Percentiles rank a stretch among this genome's conserved stretches.
Evolutionary conservation across 1,139 yeast genomes (phyloP).

Genomic region (Scheffersomyces stambukii): DNA sequence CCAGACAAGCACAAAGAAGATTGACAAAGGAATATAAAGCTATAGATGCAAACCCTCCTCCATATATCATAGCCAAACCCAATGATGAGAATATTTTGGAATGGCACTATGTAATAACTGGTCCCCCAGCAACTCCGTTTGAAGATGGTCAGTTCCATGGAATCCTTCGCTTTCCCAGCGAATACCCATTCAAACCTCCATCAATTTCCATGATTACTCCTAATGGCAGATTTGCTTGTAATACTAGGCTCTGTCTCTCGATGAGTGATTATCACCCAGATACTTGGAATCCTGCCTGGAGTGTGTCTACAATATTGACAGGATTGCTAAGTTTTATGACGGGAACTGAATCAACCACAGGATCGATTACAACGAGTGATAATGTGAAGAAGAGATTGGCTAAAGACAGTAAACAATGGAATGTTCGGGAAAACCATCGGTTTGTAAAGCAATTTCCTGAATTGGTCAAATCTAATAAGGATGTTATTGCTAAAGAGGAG

Average conservation of each 20-base stretch:
- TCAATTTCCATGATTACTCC: slow-evolving; percentile 89
- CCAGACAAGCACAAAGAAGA: slow-evolving; percentile 48
- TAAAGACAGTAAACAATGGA: slow-evolving; percentile 62
- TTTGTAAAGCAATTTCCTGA: slow-evolving; percentile 71
- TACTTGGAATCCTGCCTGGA: slow-evolving; percentile 95
- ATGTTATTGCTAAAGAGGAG: slow-evolving; percentile 17
- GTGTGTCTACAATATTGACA: slow-evolving; percentile 78
- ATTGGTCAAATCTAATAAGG: slow-evolving; percentile 44
- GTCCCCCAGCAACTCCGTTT: slow-evolving; percentile 86
- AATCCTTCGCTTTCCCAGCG: slow-evolving; percentile 73
- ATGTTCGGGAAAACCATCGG: slow-evolving; percentile 48
- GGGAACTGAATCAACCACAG: slow-evolving; percentile 43
- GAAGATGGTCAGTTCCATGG: slow-evolving; percentile 90
- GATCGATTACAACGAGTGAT: slow-evolving; percentile 35
- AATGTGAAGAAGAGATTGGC: slow-evolving; percentile 35
- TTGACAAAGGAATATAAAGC: slow-evolving; percentile 77
- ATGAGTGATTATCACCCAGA: slow-evolving; percentile 94
- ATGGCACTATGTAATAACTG: slow-evolving; percentile 79
- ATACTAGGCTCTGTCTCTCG: slow-evolving; percentile 75
- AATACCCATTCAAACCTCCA: slow-evolving; percentile 92
- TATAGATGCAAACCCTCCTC: slow-evolving; percentile 73
- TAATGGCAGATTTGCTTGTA: slow-evolving; percentile 73
- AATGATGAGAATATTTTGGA: slow-evolving; percentile 69
- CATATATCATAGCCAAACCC: slow-evolving; percentile 79
- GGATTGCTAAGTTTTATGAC: slow-evolving; percentile 87